Percentiles rank a stretch among this genome's conserved stretches.
phyloP scores from a whole-genome alignment of 257 asterid species.

The Nyctanthes arbortristis region DNA sequence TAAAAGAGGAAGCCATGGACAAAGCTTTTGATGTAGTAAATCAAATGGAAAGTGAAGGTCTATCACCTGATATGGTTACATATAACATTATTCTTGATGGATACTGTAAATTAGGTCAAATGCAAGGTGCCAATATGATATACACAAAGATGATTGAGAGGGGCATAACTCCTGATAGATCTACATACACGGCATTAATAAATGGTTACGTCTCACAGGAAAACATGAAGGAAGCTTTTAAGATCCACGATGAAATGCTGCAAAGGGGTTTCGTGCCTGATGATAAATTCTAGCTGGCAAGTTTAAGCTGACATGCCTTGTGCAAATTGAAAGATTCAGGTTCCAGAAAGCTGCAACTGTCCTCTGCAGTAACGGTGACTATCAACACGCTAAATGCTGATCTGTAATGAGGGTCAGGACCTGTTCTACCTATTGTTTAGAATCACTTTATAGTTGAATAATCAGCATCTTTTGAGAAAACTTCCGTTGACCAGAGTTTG shows the following conservation, averaged over 20 bases:
- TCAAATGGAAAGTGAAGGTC: slow-evolving; percentile 55
- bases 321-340: slow-evolving; percentile 10
- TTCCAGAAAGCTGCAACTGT: slow-evolving; percentile 3
- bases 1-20: slow-evolving; percentile 60
- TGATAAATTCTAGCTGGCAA: slow-evolving; percentile 55
- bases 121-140: slow-evolving; percentile 57
- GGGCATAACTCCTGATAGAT: slow-evolving; percentile 53
- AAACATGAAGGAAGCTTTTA: slow-evolving; percentile 67
- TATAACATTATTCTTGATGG: slow-evolving; percentile 60
- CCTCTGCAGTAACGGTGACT: neutral
- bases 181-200: slow-evolving; percentile 54
- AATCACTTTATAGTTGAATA: neutral
- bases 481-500: slow-evolving; percentile 16
- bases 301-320: slow-evolving; percentile 4
- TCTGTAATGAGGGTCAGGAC: slow-evolving; percentile 19
- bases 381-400: neutral
- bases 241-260: slow-evolving; percentile 62
- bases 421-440: neutral
- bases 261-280: slow-evolving; percentile 70
- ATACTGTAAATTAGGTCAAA: slow-evolving; percentile 60
- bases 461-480: neutral
- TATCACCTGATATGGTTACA: slow-evolving; percentile 52
- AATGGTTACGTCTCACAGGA: slow-evolving; percentile 61
- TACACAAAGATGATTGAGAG: slow-evolving; percentile 48
- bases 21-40: slow-evolving; percentile 47